A percentile compares a stretch with the other conserved stretches of the same genome.
Evolutionary conservation across 1,284 basidiomycete genomes (phyloP).

Genomic region (Malassezia furfur): DNA sequence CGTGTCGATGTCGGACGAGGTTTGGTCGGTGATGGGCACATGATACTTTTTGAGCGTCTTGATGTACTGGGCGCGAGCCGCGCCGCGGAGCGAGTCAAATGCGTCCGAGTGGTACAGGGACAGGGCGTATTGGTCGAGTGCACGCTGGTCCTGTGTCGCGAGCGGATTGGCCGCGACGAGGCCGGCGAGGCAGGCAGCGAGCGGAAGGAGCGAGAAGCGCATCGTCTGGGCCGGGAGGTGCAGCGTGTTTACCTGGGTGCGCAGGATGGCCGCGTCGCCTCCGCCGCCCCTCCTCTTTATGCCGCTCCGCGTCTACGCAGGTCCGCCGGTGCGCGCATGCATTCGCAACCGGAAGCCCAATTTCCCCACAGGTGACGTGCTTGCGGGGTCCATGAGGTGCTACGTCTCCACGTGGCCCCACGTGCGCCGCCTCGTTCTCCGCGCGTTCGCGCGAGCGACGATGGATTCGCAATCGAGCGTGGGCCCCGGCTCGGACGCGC

Average conservation of each 20-base stretch:
- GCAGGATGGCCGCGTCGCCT: no score
- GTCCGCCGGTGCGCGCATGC: no score
- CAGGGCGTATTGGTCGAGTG: slow-evolving; percentile 6
- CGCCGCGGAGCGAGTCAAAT: not conserved
- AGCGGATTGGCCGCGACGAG: slow-evolving; percentile 6
- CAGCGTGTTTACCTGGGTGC: no score
- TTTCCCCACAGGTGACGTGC: no score
- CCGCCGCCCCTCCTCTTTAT: no score
- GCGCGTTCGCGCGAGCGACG: not conserved
- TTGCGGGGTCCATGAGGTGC: no score
- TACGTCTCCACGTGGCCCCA: not conserved
- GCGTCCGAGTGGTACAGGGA: not conserved
- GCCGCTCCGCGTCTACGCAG: no score
- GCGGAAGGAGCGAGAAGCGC: not conserved
- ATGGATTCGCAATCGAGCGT: slow-evolving; percentile 14
- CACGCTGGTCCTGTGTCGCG: slow-evolving; percentile 11
- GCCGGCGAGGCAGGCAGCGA: not conserved
- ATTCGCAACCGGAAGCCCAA: no score
- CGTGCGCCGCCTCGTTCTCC: not conserved
- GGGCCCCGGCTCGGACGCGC: not conserved
- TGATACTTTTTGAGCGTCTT: slow-evolving; percentile 11
- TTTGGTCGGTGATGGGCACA: not conserved
- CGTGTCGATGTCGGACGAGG: slow-evolving; percentile 3
- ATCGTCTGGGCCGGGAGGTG: not conserved
- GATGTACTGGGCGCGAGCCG: slow-evolving; percentile 6